Evolutionary conservation across 306 rosid species (phyloP).

Genomic region (Prunus salicina): DNA sequence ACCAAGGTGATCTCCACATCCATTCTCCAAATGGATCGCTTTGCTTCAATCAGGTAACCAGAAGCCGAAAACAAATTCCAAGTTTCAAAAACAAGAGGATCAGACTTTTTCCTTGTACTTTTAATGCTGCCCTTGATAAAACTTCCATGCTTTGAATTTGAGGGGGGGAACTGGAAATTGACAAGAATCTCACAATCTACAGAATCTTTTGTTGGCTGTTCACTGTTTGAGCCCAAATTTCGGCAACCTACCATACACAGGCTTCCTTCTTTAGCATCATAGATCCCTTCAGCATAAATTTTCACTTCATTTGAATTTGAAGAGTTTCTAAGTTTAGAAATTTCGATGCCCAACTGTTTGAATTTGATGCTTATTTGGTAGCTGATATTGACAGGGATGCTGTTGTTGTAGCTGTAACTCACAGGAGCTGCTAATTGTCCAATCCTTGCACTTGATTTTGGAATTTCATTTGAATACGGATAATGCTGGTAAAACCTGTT

Average conservation of each 20-base stretch:
- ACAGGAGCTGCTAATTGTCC: background rate
- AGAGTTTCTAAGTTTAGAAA: constrained; percentile 6
- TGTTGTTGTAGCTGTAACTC: background rate
- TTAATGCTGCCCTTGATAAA: constrained; percentile 38
- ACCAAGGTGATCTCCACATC: constrained; percentile 50
- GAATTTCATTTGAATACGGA: background rate
- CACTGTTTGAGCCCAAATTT: constrained; percentile 6
- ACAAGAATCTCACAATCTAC: constrained; percentile 47
- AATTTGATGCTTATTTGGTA: constrained; percentile 1
- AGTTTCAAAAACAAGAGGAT: constrained; percentile 39
- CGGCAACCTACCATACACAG: constrained; percentile 70
- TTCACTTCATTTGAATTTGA: background rate
- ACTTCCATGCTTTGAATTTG: constrained; percentile 11
- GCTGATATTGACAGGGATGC: constrained; percentile 8
- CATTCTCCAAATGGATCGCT: constrained; percentile 39
- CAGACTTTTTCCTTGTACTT: constrained; percentile 37
- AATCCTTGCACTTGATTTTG: background rate
- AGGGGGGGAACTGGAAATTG: constrained; percentile 40
- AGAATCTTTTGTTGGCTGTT: constrained; percentile 9
- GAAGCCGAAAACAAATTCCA: constrained; percentile 26
- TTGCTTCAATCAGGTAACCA: constrained; percentile 6
- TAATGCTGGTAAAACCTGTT: background rate
- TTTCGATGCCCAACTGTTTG: background rate
- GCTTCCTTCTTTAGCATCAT: constrained; percentile 45
- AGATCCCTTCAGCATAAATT: constrained; percentile 51